These are phyloP conservation scores for Hansfordia pulvinata DNA, from an alignment of 2,329 filamentous ascomycete species.

Conservation along the genomic window DNA sequence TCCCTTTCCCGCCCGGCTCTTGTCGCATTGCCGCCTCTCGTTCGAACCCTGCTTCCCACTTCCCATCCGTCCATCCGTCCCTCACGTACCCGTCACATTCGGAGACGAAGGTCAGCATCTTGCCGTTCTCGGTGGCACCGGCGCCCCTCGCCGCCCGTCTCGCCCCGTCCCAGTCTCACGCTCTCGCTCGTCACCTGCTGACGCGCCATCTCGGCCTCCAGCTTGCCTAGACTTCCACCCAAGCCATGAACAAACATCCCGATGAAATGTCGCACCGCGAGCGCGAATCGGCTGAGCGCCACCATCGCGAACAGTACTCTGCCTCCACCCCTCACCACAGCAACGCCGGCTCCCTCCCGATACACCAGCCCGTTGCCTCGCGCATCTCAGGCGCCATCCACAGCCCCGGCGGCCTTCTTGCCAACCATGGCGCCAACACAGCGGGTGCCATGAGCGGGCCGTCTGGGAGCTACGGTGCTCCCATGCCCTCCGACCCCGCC, in stretches of 20 bases:
- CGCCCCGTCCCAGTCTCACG: no score
- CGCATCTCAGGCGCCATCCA: conserved; percentile 72
- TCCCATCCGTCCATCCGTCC: no score
- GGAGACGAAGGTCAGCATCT: no score
- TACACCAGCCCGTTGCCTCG: conserved; percentile 88
- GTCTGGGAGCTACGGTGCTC: conserved; percentile 34
- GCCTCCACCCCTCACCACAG: conserved; percentile 65
- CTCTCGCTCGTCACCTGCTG: no score
- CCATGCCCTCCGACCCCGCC: conserved; percentile 37
- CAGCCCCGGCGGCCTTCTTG: conserved; percentile 78
- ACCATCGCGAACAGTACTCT: conserved; percentile 51
- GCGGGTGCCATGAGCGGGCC: conserved; percentile 37
- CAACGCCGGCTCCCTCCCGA: conserved; percentile 74
- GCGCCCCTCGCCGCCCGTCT: no score
- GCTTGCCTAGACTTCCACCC: no score
- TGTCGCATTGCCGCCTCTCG: no score
- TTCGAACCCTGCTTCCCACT: no score
- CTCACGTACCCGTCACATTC: no score
- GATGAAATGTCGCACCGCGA: conserved; percentile 43
- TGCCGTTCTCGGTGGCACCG: no score
- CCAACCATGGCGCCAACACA: conserved; percentile 50
- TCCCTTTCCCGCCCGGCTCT: no score
- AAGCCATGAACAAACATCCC: conserved; percentile 20
- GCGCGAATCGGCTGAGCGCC: conserved; percentile 50
- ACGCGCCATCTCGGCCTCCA: no score